Conservation (phyloP, 306 rosid species). For the Cicer chorassanicum region DNA sequence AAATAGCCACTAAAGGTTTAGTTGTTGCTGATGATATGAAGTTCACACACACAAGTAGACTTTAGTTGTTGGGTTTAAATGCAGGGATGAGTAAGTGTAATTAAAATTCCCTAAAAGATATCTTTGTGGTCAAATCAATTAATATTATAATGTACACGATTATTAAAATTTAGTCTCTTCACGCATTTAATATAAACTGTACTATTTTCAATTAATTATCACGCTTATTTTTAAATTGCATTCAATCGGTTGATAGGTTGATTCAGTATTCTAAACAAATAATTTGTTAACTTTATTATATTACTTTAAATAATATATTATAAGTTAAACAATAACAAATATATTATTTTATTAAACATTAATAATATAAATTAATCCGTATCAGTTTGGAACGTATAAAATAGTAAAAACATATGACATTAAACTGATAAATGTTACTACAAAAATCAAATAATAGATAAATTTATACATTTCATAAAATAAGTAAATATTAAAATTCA, state of each 20-base stretch:
- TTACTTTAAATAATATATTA: too few relatives aligned
- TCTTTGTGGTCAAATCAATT: neutral
- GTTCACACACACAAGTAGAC: neutral
- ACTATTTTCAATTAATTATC: neutral
- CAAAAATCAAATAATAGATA: too few relatives aligned
- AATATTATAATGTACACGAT: neutral
- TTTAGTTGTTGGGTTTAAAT: neutral
- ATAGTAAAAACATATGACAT: too few relatives aligned
- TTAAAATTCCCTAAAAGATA: neutral
- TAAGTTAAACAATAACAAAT: too few relatives aligned
- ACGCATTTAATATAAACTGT: constrained; percentile 4
- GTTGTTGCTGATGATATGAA: neutral
- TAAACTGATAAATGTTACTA: too few relatives aligned
- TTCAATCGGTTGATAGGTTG: neutral
- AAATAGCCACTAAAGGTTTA: neutral
- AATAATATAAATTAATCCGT: too few relatives aligned
- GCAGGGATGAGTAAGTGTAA: neutral
- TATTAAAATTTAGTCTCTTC: neutral
- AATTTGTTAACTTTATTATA: too few relatives aligned
- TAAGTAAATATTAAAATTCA: too few relatives aligned
- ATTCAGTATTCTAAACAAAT: neutral
- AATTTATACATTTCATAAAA: too few relatives aligned
- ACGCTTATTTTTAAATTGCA: neutral
- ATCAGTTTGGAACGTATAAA: too few relatives aligned
- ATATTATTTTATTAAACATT: too few relatives aligned